Evolutionary conservation across 2,329 filamentous ascomycete genomes (phyloP), one percentile per base, ranked within the genome.

Genomic region (Talaromyces sp.): DNA sequence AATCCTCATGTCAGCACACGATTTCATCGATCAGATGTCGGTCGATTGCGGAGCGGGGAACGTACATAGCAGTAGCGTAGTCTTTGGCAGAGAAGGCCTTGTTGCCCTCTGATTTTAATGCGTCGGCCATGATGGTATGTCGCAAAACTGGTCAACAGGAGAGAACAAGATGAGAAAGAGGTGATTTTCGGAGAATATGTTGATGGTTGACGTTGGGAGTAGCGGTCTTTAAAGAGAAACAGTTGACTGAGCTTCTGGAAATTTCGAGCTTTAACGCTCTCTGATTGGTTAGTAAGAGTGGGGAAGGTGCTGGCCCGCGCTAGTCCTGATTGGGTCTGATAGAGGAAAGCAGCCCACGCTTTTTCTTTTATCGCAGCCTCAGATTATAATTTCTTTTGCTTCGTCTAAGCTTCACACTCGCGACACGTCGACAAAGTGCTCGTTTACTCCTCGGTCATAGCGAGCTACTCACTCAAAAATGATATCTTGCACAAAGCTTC

Each of bases 21-120:
- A 56, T 15, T 22, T 15, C 31, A 19, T 37, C 31, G n/a, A 56
- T 56, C 31, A 56, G 22, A 19, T 19, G 52, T 56, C 52, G 19
- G 52, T 39, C 52, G 25, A 56, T 8, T 52, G 33, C 19, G 70
- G 69, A 70, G 70, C 70, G 69, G 71, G 70, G 64, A 61, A 88
- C 92, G 81, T 86, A 98, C 94, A 97, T 88, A 75, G 95, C 95
- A 79, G 94, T 92, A 74, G 93, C 86, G 79, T 97, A 99, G 81
- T 98, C 93, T 86, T 98, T 98, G 68, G 92, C 93, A 70, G 92
- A 90, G 80, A 99, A 99, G 81, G 96, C 93, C 85, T 96, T 96
- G 86, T 99, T 99, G 84, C 94, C 95, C 78, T 95, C 90, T 75
- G 93, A 92, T 85, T 99, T 99, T 74, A 99, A 88, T 87, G 94